Base-by-base conservation (phyloP, 2,329 filamentous ascomycete genomes). In the Aspergillus hiratsukae region DNA sequence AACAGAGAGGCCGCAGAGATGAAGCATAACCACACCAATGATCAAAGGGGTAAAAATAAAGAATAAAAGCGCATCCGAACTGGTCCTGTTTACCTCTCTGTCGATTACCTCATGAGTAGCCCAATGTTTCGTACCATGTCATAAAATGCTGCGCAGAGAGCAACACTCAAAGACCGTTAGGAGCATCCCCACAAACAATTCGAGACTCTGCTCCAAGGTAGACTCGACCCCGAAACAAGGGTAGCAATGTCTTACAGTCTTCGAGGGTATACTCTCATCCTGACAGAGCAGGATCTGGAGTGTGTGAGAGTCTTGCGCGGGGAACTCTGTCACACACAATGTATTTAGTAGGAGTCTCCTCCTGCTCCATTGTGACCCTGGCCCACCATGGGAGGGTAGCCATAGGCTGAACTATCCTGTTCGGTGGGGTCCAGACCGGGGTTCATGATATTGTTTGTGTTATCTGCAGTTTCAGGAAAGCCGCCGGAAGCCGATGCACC, bases 361-460 rank as follows among this genome's bases (percentile, higher is more conserved):
- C 73, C 73, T 45, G 77, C 75, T 55, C 77, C 77, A 61, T 79
- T 79, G 68, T 80, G 78, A 52, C 73, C 65, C 57, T 76, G 70
- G 59, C 72, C 73, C 58, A 76, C 76, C 72, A 78, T 77, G 35
- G 76, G 65, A 40, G 76, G 71, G 60, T 79, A 79, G 49, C 75
- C 76, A 62, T 78, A 78, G 49, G 74, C 70, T 45, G 73, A 62
- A 53, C 70, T 63, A 49, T 78, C 76, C 62, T 78, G 76, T 50
- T 79, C 77, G 54, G 73, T 72, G 27, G 75, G 70, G 58, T 79
- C 76, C 58, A 79, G 64, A 52, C 62, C 71, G 49, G 75, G 69
- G 61, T 72, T 77, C 64, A 80, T 62, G 61, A 80, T 75, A 58
- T 67, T 76, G 69, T 75, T 77, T 58, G 73, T 62, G 60, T 70